These are phyloP conservation scores for Strobilomyces echinocephalus DNA, from an alignment of 768 basidiomycete species.

Conservation along the genomic window DNA sequence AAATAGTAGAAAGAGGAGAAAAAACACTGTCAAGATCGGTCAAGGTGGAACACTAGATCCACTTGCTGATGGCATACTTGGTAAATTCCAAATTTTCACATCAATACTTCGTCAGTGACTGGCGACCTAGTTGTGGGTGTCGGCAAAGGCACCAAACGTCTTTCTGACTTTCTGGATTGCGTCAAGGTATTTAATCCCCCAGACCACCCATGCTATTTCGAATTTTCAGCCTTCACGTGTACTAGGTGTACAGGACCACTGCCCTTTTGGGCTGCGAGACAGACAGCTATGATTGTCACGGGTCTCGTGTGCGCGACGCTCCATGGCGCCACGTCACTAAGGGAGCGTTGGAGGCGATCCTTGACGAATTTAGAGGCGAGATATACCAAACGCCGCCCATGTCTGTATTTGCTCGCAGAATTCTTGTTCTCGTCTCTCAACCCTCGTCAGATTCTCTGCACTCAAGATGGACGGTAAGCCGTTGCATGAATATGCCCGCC, in stretches of 20 bases:
- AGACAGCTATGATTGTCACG: conserved; percentile 90
- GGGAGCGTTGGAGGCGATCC: conserved; percentile 62
- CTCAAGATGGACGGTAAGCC: conserved; percentile 98
- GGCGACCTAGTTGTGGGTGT: conserved; percentile 71
- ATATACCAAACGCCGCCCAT: conserved; percentile 92
- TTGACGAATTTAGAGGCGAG: conserved; percentile 76
- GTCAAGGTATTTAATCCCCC: conserved; percentile 59
- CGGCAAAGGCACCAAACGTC: conserved; percentile 83
- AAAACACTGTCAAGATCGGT: conserved; percentile 69
- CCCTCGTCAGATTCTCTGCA: conserved; percentile 77
- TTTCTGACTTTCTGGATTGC: conserved; percentile 80
- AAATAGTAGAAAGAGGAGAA: conserved; percentile 37
- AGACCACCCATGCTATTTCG: neutral
- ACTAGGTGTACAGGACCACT: conserved; percentile 85
- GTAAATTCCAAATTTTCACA: conserved; percentile 39
- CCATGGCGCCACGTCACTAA: conserved; percentile 82
- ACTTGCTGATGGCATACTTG: conserved; percentile 90
- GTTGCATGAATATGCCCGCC: conserved; percentile 91
- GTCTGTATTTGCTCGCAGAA: conserved; percentile 38
- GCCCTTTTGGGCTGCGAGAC: conserved; percentile 93
- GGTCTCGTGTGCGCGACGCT: conserved; percentile 69
- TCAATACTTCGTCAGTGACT: conserved; percentile 1
- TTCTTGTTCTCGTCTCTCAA: conserved; percentile 2
- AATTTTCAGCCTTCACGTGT: conserved; percentile 14
- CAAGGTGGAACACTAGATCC: conserved; percentile 97